phyloP scores from a whole-genome alignment of 1,284 basidiomycete genomes.

The Moesziomyces antarcticus region DNA sequence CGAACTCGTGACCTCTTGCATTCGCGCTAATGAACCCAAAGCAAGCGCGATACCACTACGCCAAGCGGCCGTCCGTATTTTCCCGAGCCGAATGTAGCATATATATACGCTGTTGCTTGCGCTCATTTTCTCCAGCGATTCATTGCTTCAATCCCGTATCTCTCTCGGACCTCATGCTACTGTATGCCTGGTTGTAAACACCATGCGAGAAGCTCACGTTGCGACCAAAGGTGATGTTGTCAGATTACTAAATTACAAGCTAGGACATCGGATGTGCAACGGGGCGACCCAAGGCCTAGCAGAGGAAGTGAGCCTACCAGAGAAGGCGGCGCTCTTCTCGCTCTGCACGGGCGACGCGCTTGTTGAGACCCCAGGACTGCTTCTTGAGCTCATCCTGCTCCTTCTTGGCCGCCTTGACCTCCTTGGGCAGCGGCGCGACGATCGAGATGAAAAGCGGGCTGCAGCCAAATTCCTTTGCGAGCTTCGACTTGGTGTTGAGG shows the following conservation, averaged over 20 bases:
- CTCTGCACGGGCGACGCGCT: slow-evolving; percentile 49
- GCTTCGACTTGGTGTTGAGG: slow-evolving; percentile 44
- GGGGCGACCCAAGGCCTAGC: neutral
- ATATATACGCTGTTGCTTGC: no score
- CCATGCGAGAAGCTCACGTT: neutral
- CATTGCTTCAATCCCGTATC: no score
- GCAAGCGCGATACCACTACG: slow-evolving; percentile 57
- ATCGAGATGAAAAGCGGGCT: slow-evolving; percentile 59
- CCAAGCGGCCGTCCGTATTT: slow-evolving; percentile 41
- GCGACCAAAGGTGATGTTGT: neutral
- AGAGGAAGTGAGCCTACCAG: slow-evolving; percentile 23
- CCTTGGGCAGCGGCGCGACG: slow-evolving; percentile 57
- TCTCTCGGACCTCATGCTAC: no score
- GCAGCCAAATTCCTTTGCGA: slow-evolving; percentile 60
- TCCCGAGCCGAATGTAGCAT: neutral
- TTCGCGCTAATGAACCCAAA: slow-evolving; percentile 24
- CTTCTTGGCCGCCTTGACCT: slow-evolving; percentile 35
- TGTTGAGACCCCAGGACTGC: slow-evolving; percentile 59
- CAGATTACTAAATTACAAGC: neutral
- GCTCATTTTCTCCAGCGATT: no score
- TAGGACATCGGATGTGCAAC: neutral
- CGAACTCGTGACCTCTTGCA: slow-evolving; percentile 59
- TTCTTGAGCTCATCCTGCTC: slow-evolving; percentile 43
- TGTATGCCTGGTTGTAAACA: no score
- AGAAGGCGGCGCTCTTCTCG: slow-evolving; percentile 53